Conservation (phyloP, 495 filamentous ascomycete genomes). For the Entonaema liquescens region DNA sequence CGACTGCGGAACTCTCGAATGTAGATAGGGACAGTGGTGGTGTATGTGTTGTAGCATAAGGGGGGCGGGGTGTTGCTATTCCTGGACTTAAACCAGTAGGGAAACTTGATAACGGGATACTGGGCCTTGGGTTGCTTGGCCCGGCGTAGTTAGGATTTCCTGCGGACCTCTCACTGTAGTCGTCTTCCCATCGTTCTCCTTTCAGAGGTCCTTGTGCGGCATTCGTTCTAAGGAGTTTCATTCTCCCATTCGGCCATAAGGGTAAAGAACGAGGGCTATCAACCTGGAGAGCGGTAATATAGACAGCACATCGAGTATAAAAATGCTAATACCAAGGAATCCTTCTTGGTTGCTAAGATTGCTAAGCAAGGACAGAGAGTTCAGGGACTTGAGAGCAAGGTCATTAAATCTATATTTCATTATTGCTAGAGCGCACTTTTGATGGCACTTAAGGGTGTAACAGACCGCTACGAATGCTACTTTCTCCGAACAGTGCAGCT, state of each 20-base stretch:
- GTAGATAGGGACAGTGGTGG: slow-evolving; percentile 25
- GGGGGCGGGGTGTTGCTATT: slow-evolving; percentile 15
- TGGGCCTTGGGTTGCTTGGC: not conserved
- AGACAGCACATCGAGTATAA: too few relatives aligned
- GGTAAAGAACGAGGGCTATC: not conserved
- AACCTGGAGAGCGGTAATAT: not conserved
- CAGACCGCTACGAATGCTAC: too few relatives aligned
- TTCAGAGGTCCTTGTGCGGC: not conserved
- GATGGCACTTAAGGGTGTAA: too few relatives aligned
- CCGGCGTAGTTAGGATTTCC: not conserved
- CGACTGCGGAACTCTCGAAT: slow-evolving; percentile 24
- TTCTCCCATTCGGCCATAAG: not conserved
- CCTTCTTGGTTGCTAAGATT: too few relatives aligned
- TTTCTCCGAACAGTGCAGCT: not conserved
- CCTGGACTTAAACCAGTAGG: not conserved
- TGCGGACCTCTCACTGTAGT: not conserved
- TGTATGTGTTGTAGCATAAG: slow-evolving; percentile 3
- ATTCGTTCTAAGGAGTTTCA: not conserved
- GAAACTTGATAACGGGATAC: not conserved
- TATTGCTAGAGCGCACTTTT: too few relatives aligned
- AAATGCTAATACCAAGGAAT: too few relatives aligned
- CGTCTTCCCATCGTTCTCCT: not conserved
- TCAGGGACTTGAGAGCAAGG: too few relatives aligned
- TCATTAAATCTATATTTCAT: too few relatives aligned
- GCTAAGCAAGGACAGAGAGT: too few relatives aligned